phyloP scores from a whole-genome alignment of 352 stramenopile species.

The Globisporangium abappressorium region DNA sequence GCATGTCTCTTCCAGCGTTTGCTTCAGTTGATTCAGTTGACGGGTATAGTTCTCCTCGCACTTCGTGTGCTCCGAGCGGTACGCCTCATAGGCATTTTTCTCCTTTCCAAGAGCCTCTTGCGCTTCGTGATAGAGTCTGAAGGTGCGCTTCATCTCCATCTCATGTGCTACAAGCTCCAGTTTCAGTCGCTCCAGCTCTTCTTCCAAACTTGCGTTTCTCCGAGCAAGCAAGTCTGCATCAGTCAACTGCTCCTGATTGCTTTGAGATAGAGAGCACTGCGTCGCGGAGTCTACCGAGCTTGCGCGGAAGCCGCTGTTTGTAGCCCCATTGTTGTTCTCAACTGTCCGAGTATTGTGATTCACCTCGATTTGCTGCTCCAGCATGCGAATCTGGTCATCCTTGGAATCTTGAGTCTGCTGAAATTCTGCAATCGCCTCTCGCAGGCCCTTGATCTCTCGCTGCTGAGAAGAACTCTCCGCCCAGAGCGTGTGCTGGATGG shows the following conservation, averaged over 20 bases:
- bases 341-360: background rate
- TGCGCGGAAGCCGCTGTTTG: background rate
- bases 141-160: background rate
- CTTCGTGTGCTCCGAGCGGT: background rate
- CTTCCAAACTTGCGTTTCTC: background rate
- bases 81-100: background rate
- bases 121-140: background rate
- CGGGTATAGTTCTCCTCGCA: background rate
- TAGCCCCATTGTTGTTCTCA: background rate
- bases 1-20: conserved; percentile 2
- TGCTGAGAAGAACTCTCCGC: conserved; percentile 22
- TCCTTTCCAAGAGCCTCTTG: background rate
- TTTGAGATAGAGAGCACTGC: background rate
- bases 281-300: background rate
- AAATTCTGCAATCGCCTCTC: conserved; percentile 17
- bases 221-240: background rate
- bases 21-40: background rate
- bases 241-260: background rate
- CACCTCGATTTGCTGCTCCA: conserved; percentile 20
- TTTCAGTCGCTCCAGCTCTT: background rate
- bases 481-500: conserved; percentile 29
- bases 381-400: conserved; percentile 11
- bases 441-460: conserved; percentile 24
- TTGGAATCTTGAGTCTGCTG: conserved; percentile 19
- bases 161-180: background rate